Percentiles rank a stretch among this genome's conserved stretches.
Conservation (phyloP, 176 grass and related monocot genomes). For the Rhynchospora pubera region DNA sequence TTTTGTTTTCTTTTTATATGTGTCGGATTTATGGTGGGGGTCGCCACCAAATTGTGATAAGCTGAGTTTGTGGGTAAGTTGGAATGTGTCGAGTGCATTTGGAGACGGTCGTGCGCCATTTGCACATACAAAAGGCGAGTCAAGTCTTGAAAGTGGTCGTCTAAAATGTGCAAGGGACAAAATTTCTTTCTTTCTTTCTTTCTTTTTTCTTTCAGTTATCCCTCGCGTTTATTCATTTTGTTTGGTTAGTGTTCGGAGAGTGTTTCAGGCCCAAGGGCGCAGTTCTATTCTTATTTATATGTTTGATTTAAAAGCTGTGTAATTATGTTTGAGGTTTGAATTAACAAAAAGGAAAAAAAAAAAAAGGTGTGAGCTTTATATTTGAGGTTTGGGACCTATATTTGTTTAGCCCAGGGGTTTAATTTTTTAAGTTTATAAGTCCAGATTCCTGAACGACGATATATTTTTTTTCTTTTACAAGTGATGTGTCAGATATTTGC, state of each 20-base stretch:
- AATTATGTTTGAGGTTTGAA: no score
- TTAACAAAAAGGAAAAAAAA: no score
- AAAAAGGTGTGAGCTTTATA: no score
- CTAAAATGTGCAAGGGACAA: background rate
- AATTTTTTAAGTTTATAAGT: no score
- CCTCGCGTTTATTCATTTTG: background rate
- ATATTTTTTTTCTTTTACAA: no score
- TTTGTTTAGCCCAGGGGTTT: no score
- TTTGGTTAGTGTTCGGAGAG: background rate
- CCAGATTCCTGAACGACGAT: no score
- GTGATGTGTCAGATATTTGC: no score
- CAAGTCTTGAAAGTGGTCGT: background rate
- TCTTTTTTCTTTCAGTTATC: background rate
- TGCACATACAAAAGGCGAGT: background rate
- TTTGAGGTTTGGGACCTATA: no score
- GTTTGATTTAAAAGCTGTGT: no score
- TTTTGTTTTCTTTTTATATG: background rate
- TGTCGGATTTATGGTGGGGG: background rate
- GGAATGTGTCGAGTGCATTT: background rate
- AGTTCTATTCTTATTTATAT: background rate
- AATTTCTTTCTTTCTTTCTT: background rate
- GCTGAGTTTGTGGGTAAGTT: background rate
- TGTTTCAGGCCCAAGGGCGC: background rate
- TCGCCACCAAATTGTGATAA: constrained; percentile 1
- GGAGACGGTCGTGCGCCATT: background rate